Base-by-base conservation (phyloP, 306 rosid genomes). In the Malus sieversii region DNA sequence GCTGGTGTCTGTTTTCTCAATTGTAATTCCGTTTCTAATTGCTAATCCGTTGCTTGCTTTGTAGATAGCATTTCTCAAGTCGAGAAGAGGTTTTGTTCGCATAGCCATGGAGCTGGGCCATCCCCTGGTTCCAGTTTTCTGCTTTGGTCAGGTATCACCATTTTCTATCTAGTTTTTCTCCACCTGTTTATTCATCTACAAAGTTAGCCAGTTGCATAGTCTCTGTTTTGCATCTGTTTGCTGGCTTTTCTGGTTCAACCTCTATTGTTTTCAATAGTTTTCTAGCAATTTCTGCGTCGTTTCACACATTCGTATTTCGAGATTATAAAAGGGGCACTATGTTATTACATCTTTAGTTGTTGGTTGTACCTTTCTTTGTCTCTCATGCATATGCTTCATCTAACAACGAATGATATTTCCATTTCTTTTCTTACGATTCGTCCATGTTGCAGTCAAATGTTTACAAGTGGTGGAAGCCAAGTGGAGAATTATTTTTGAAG, bases 381-480 rank as follows among this genome's bases (percentile, higher is more conserved):
- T 66, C 20, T 45, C 32, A 16, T 71, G 71, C 48, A 14, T 71
- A 25, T 29, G 32, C 19, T 69, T 65, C 71, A 67, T 16, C 60
- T 5, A 30, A 66, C 30, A 38, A 35, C 2, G 4, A 13, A 67
- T 73, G 59, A 18, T 73, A 29, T 42, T 35, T 19, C 72, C 30
- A 38, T 4, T 10, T 72, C 25, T 33, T 16, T 25, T 53, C 22
- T 77, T 33, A 30, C 20, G 20, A 58, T 75, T 61, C 71, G 27
- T 75, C 65, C 80, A 53, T 86, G 74, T 33, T 75, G 69, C 78
- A 94, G 96, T 90, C 97, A 77, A 68, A 85, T 76, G 83, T 87
- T 79, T 94, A 88, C 76, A 85, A 84, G 60, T 94, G 98, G 98
- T 94, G 96, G 97, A 94, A 91, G 81, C 97, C 97, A 40, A 70